Evolutionary conservation across 352 stramenopile genomes (phyloP), one percentile per base, ranked within the genome.

Genomic region (Globisporangium polare): DNA sequence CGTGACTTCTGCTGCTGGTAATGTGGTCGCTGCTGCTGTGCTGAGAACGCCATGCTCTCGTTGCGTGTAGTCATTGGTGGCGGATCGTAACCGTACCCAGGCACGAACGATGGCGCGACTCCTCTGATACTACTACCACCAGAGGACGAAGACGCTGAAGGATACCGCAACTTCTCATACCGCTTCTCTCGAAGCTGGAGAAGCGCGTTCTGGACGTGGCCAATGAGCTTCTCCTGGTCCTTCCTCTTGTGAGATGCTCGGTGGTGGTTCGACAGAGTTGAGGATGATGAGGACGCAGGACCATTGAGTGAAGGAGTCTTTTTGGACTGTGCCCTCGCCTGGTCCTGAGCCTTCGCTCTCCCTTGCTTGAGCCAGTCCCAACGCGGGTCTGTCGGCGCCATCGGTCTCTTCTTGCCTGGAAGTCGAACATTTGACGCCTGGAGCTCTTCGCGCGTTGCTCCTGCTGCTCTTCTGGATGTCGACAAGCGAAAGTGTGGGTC

Each of bases 111-210:
- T 22, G n/a, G 18, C 6, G 27, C 43, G 3, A 27, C 10, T 0
- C 39, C 29, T 17, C 4, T 43, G 15, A 29, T 22, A 20, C 31
- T 39, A 33, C 12, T 27, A 27, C 20, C 6, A 13, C n/a, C 31
- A 27, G 5, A 22, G 1, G 50, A 42, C 29, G 20, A 9, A 26
- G 50, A 37, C 9, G 12, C 9, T 43, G 22, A 37, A 15, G 8
- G 31, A 43, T 56, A 43, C 22, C 49, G 27, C 31, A 56, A 51
- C 18, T 53, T 53, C 47, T 71, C 62, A 66, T 72, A 70, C 17
- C 77, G 65, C 52, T 78, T 75, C n/a, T 83, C 63, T 18, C 80
- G 78, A 58, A 90, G 62, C n/a, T 76, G 66, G 18, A 88, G 54
- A n/a, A 73, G 66, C 41, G 69, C 67, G n/a, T 61, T 66, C 72